phyloP scores from a whole-genome alignment of 495 filamentous ascomycete genomes.

The Tuber aestivum region DNA sequence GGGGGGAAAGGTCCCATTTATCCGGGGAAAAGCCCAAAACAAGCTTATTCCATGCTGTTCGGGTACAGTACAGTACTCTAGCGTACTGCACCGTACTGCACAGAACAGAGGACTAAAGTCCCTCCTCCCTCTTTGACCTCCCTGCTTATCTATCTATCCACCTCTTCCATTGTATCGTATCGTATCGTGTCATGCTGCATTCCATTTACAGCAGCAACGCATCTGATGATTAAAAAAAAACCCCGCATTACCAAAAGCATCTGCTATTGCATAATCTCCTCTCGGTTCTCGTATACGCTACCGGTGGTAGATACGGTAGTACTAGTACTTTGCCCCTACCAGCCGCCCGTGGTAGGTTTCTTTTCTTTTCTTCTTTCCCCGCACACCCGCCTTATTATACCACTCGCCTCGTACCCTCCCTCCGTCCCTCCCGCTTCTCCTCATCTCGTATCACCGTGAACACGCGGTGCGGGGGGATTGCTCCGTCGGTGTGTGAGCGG shows the following conservation, averaged over 20 bases:
- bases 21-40: neutral
- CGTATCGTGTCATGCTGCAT: neutral
- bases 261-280: neutral
- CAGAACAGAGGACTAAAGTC: neutral
- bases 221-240: neutral
- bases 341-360: too few relatives aligned
- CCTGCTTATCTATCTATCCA: neutral
- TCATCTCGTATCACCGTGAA: neutral
- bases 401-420: neutral
- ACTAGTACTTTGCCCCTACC: too few relatives aligned
- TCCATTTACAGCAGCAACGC: neutral
- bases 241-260: neutral
- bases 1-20: neutral
- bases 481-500: neutral
- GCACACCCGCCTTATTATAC: neutral
- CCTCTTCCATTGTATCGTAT: neutral
- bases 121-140: neutral
- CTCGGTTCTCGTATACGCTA: neutral
- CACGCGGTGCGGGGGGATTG: neutral
- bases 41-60: neutral
- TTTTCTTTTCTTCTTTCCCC: neutral
- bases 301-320: too few relatives aligned
- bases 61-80: neutral
- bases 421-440: neutral
- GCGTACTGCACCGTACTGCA: neutral